Evolutionary conservation across 2,329 filamentous ascomycete genomes (phyloP).

Genomic region (Claviceps humidiphila): DNA sequence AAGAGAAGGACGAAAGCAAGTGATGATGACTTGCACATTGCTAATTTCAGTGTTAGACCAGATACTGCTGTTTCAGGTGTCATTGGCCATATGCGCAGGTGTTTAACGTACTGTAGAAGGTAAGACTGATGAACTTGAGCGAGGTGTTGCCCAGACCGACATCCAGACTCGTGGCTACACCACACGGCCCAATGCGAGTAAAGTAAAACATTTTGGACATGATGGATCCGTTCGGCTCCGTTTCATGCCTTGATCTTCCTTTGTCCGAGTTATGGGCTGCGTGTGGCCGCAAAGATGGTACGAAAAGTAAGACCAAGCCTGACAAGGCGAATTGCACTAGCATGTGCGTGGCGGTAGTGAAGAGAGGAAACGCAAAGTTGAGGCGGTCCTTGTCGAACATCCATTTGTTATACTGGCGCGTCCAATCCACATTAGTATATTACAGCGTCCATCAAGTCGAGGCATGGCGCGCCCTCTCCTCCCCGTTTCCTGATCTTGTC

Average conservation of each 20-base stretch:
- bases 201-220: slow-evolving; percentile 89
- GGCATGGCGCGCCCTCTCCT: too few relatives aligned
- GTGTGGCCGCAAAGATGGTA: slow-evolving; percentile 69
- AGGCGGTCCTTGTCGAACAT: slow-evolving; percentile 84
- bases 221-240: slow-evolving; percentile 43
- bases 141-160: slow-evolving; percentile 95
- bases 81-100: neutral
- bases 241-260: slow-evolving; percentile 36
- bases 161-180: slow-evolving; percentile 82
- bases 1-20: slow-evolving; percentile 92
- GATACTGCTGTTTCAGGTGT: neutral
- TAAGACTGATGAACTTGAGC: slow-evolving; percentile 88
- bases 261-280: slow-evolving; percentile 32
- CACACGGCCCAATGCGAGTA: slow-evolving; percentile 82
- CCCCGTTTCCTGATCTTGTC: neutral
- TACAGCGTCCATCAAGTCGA: too few relatives aligned
- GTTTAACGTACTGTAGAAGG: slow-evolving; percentile 66
- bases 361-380: slow-evolving; percentile 88
- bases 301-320: slow-evolving; percentile 61
- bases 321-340: slow-evolving; percentile 80
- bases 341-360: slow-evolving; percentile 94
- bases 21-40: slow-evolving; percentile 98
- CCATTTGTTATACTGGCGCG: slow-evolving; percentile 92
- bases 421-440: neutral
- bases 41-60: slow-evolving; percentile 24